Conservation (phyloP, 768 basidiomycete species). For the Ephemerocybe angulata region DNA sequence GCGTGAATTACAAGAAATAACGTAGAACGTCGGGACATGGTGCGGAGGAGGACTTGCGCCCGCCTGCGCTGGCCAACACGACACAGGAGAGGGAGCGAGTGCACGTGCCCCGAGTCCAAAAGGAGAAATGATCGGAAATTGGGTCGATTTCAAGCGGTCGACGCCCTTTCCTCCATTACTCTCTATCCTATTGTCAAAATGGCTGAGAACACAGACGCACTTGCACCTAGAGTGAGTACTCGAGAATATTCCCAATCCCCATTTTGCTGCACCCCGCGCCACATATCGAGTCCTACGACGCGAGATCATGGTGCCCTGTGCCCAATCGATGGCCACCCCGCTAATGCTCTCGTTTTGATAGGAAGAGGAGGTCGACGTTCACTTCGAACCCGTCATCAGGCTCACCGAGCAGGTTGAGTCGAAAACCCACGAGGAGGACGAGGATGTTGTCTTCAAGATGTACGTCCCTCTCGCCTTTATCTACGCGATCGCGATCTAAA, state of each 20-base stretch:
- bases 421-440: conserved; percentile 94
- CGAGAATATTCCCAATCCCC: conserved; percentile 22
- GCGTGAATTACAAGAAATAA: conserved; percentile 35
- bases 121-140: conserved; percentile 9
- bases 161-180: conserved; percentile 19
- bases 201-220: conserved; percentile 59
- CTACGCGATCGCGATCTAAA: conserved; percentile 34
- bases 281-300: conserved; percentile 1
- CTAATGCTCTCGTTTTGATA: conserved; percentile 24
- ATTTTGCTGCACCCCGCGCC: not conserved
- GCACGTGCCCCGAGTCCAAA: conserved; percentile 8
- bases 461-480: conserved; percentile 40
- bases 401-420: conserved; percentile 94
- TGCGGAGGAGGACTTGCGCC: conserved; percentile 8
- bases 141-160: conserved; percentile 12
- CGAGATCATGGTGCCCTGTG: conserved; percentile 1
- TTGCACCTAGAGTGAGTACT: conserved; percentile 65
- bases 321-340: conserved; percentile 14
- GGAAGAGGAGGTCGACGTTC: conserved; percentile 82
- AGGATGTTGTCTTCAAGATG: conserved; percentile 94
- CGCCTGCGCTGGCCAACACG: conserved; percentile 8
- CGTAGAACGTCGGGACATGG: conserved; percentile 31
- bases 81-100: not conserved
- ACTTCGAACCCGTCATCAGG: conserved; percentile 95
- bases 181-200: conserved; percentile 37